Percentiles rank a stretch among this genome's conserved stretches.
Evolutionary conservation across 1,139 yeast genomes (phyloP).

Genomic region (Debaryomycetaceae sp.): DNA sequence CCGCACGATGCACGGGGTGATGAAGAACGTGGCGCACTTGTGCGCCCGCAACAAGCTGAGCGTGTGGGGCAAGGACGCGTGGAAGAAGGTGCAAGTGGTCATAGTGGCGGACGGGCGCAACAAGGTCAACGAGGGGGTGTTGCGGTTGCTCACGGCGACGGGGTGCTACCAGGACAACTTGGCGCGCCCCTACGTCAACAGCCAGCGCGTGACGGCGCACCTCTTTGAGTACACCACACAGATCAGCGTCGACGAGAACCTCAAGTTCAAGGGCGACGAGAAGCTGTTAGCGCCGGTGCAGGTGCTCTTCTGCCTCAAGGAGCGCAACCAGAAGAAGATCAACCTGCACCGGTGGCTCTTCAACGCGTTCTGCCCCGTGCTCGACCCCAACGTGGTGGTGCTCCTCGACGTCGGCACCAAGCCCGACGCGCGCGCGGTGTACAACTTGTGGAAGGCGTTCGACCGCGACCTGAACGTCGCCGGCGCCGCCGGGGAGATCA

Average conservation of each 20-base stretch:
- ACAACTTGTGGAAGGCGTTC: constrained; percentile 94
- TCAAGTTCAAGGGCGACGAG: constrained; percentile 74
- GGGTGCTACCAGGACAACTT: constrained; percentile 97
- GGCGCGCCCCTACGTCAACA: constrained; percentile 89
- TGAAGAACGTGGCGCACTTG: constrained; percentile 85
- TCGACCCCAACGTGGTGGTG: constrained; percentile 84
- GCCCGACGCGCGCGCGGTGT: constrained; percentile 78
- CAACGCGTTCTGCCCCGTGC: constrained; percentile 84
- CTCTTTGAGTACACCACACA: constrained; percentile 92
- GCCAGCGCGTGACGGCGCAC: constrained; percentile 86
- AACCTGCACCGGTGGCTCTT: constrained; percentile 95
- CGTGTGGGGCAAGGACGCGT: constrained; percentile 92
- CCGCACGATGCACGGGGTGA: constrained; percentile 88
- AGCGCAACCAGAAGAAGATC: constrained; percentile 81
- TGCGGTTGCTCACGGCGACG: constrained; percentile 83
- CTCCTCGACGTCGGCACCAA: constrained; percentile 90
- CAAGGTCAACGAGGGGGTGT: constrained; percentile 74
- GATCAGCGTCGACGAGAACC: constrained; percentile 75
- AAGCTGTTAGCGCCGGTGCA: constrained; percentile 91
- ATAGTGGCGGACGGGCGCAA: constrained; percentile 93
- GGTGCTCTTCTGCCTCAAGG: constrained; percentile 84
- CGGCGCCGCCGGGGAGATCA: constrained; percentile 97
- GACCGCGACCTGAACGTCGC: constrained; percentile 95
- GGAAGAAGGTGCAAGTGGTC: constrained; percentile 91
- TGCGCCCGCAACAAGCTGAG: constrained; percentile 75